These are phyloP conservation scores for Salix dunnii DNA, from an alignment of 345 rosid genomes.

Conservation along the genomic window DNA sequence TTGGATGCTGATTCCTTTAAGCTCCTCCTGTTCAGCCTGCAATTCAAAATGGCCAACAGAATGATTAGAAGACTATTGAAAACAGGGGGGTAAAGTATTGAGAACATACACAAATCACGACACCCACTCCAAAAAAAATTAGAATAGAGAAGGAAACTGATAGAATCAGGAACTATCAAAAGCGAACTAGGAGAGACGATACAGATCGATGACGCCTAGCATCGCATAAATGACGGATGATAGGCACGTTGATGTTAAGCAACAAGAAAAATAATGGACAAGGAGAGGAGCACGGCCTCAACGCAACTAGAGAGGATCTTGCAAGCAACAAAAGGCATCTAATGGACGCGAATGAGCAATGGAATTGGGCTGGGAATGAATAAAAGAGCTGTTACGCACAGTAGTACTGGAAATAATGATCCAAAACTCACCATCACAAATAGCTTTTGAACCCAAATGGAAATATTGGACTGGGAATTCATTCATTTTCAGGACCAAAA, in stretches of 20 bases:
- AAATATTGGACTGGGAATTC: slow-evolving; percentile 48
- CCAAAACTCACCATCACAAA: slow-evolving; percentile 41
- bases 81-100: not conserved
- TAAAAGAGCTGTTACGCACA: not conserved
- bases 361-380: not conserved
- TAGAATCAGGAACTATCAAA: not conserved
- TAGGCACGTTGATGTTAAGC: not conserved
- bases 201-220: not conserved
- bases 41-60: not conserved
- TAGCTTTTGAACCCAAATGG: slow-evolving; percentile 22
- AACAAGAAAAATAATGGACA: not conserved
- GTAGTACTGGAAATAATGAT: not conserved
- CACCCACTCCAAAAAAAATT: not conserved
- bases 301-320: not conserved
- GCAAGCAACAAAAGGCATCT: slow-evolving; percentile 4
- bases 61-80: not conserved
- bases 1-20: not conserved
- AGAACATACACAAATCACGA: not conserved
- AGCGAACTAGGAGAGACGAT: not conserved
- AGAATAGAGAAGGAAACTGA: not conserved
- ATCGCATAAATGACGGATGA: not conserved
- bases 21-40: not conserved
- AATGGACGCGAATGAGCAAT: slow-evolving; percentile 8
- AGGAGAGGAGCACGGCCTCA: not conserved
- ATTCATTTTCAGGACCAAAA: slow-evolving; percentile 49